Base-by-base conservation (phyloP, 2,329 filamentous ascomycete species). In the Fusarium xyrophilum region DNA sequence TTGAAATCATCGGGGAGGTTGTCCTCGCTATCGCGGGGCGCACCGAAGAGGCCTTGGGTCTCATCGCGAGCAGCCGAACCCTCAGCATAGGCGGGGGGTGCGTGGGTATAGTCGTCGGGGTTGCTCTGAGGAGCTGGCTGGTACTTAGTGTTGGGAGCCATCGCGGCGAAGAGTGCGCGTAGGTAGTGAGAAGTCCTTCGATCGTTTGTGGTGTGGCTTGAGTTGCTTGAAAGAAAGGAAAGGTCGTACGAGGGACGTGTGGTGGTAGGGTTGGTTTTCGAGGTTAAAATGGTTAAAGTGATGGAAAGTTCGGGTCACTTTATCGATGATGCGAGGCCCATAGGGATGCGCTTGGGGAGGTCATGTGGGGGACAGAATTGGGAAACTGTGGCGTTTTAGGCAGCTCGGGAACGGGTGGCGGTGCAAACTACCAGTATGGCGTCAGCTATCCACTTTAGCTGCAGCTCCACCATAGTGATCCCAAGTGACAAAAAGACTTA, bases 1-100 rank as follows among this genome's bases (percentile, higher is more conserved):
- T 97, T 98, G 88, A 98, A 98, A 81, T 98, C 95, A 82, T 98
- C 95, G 3, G 95, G 95, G 44, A 98, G 78, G 76, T 97, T 96
- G 81, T 97, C 95, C 76, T 94, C 89, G 79, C 94, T 94, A 77
- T 85, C 86, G 74, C 94, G 89, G 53, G 93, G 89, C 44, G 85
- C 88, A 48, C 88, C 90, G 65, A 86, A 86, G 60, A 92, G 86
- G 40, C 91, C 84, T 25, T 86, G 82, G 15, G 81, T 63, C 65
- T 75, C 81, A 67, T 86, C 84, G 73, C 84, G 84, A 63, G 85
- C 80, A 28, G 86, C 83, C 38, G 88, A 85, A 64, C 87, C 85
- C 56, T 75, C 75, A 51, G 76, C 76, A 83, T 97, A 97, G 64
- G 92, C 92, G 23, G 95, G 95, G 70, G 95, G 94, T 76, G 93